Evolutionary conservation across 1,139 yeast species (phyloP).

Genomic region (Saccharomyces hybrid): DNA sequence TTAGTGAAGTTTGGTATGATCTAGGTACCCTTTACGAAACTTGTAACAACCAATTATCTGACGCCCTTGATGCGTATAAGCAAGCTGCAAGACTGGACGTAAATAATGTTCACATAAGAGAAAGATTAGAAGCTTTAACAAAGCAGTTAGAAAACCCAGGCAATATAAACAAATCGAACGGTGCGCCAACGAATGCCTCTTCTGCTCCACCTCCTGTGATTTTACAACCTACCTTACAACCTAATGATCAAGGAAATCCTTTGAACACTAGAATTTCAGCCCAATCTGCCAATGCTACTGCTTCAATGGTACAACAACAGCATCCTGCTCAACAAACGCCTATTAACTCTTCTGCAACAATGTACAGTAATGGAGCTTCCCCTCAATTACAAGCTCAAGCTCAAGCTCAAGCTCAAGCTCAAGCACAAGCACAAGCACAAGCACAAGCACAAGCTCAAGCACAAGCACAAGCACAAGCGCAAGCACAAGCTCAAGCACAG

Average conservation of each 20-base stretch:
- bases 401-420: constrained; percentile 10
- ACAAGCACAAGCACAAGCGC: constrained; percentile 10
- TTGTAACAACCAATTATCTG: constrained; percentile 89
- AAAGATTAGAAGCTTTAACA: constrained; percentile 78
- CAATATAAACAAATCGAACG: neutral
- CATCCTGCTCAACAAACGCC: constrained; percentile 15
- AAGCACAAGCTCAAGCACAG: constrained; percentile 17
- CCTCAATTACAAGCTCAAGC: constrained; percentile 12
- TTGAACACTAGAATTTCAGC: constrained; percentile 21
- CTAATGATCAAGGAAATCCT: constrained; percentile 27
- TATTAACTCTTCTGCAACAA: constrained; percentile 7
- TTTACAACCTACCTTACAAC: constrained; percentile 30
- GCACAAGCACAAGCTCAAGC: constrained; percentile 3
- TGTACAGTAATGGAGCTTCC: constrained; percentile 12
- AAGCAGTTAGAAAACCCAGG: constrained; percentile 34
- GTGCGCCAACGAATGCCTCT: constrained; percentile 2
- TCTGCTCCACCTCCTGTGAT: constrained; percentile 21
- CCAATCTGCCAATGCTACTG: neutral
- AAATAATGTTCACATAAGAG: constrained; percentile 86
- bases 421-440: constrained; percentile 8
- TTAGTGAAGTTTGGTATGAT: constrained; percentile 97
- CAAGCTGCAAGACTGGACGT: constrained; percentile 96
- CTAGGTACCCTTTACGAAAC: constrained; percentile 94
- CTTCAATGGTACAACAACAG: constrained; percentile 11
- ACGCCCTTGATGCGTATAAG: constrained; percentile 93